Percentiles rank a stretch among this genome's conserved stretches.
Conservation (phyloP, 345 rosid genomes). For the Cardamine chenopodiifolia region DNA sequence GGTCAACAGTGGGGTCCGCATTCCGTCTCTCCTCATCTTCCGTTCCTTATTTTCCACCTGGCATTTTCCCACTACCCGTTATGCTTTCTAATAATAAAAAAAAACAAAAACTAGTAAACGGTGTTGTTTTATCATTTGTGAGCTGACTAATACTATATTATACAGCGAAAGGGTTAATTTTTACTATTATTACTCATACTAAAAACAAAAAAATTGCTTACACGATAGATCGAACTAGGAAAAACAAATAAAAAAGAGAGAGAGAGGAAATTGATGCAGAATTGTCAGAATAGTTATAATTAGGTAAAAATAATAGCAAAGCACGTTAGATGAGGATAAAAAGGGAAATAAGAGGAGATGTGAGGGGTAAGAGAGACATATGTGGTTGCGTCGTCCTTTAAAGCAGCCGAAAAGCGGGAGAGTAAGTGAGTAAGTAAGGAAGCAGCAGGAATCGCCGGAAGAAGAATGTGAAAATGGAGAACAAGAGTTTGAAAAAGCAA, state of each 20-base stretch:
- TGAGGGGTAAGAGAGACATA: conserved; percentile 40
- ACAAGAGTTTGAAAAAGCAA: conserved; percentile 14
- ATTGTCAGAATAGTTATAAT: conserved; percentile 12
- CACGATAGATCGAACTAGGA: neutral
- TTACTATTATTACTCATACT: neutral
- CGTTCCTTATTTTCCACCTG: conserved; percentile 1
- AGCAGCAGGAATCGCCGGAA: conserved; percentile 6
- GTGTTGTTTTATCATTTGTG: neutral
- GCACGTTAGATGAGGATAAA: conserved; percentile 21
- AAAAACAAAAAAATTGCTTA: neutral
- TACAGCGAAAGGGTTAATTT: neutral
- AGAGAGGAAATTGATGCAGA: conserved; percentile 15
- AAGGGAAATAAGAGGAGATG: conserved; percentile 1
- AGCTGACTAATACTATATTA: neutral
- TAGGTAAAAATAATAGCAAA: neutral
- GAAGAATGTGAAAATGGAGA: conserved; percentile 41
- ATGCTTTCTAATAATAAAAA: neutral
- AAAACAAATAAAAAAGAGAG: no score
- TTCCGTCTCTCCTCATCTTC: conserved; percentile 1
- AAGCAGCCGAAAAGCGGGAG: conserved; percentile 88
- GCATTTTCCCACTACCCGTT: neutral
- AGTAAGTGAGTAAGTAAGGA: conserved; percentile 9
- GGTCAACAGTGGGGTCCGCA: conserved; percentile 32
- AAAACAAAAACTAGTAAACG: neutral
- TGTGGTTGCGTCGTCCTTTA: conserved; percentile 33